Evolutionary conservation across 345 rosid species (phyloP).

Genomic region (Rubroshorea leprosula): DNA sequence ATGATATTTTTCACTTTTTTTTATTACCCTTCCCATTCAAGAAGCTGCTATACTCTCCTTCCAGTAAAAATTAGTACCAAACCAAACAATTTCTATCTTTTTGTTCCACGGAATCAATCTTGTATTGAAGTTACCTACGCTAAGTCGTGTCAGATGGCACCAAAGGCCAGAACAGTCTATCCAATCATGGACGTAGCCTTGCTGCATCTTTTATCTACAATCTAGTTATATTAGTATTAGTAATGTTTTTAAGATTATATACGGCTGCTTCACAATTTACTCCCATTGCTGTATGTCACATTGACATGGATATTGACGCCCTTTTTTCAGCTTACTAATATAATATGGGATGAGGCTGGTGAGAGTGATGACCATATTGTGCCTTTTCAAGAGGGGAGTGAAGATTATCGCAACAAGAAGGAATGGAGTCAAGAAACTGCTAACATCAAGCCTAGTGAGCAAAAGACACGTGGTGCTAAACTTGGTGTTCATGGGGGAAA

Average conservation of each 20-base stretch:
- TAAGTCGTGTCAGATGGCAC: neutral
- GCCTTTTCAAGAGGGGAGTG: conserved; percentile 51
- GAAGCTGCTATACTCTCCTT: neutral
- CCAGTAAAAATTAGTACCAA: neutral
- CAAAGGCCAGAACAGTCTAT: neutral
- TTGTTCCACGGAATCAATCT: neutral
- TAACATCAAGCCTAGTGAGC: conserved; percentile 32
- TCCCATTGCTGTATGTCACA: conserved; percentile 12
- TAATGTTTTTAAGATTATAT: neutral
- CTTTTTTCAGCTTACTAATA: conserved; percentile 66
- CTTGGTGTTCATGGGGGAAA: conserved; percentile 34
- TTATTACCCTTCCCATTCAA: no score
- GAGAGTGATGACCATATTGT: conserved; percentile 72
- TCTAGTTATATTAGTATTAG: neutral
- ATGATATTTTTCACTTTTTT: no score
- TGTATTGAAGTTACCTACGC: no score
- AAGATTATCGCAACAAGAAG: conserved; percentile 42
- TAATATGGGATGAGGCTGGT: conserved; percentile 82
- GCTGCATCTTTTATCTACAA: conserved; percentile 6
- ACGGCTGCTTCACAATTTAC: neutral
- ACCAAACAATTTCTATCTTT: neutral
- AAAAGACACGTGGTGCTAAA: conserved; percentile 34
- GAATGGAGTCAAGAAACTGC: conserved; percentile 41
- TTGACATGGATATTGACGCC: conserved; percentile 14
- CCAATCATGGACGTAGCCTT: neutral